Evolutionary conservation across 305 asterid species (phyloP), one percentile per base, ranked within the genome.

Genomic region (Fraxinus albicans): DNA sequence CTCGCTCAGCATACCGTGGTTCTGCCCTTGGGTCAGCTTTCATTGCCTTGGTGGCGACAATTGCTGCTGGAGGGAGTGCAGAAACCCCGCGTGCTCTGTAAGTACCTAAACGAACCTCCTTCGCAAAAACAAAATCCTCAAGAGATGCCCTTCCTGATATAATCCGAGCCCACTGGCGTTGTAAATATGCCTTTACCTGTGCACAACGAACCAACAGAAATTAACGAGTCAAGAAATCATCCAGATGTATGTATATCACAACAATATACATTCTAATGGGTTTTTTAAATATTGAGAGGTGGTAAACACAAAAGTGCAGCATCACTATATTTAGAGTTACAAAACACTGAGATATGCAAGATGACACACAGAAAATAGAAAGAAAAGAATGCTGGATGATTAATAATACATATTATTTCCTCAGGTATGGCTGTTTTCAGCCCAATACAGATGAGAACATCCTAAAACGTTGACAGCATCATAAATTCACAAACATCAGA

Each of bases 81-180:
- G 83, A 86, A 78, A 89, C 77, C 63, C 90, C 81, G 23, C 91
- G 93, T 79, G 89, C 89, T 82, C 94, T 88, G 84, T 96, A 96
- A 81, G 97, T 93, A 60, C 99, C 99, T 83, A 96, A 85, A 17
- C 99, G 96, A 77, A 96, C 99, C 90, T 96, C 99, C 92, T 96
- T 96, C 2, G 99, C 97, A 77, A 96, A 96, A 86, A 96, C 86
- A 88, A 95, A 95, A 92, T 96, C 99, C 90, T 93, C 93, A 79
- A 95, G 92, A 70, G 98, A 91, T 75, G 94, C 84, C 89, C 97
- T 89, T 81, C 98, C 97, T 31, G 98, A 95, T 87, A 95, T 73
- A 85, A 95, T 93, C 82, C 91, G 90, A 84, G 88, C 91, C 98
- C 99, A 96, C 87, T 96, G 98, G 74, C 99, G 98, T 82, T 88